Evolutionary conservation across 169 alveolate genomes (phyloP), one percentile per base, ranked within the genome.

Genomic region (Condylostoma magnum): DNA sequence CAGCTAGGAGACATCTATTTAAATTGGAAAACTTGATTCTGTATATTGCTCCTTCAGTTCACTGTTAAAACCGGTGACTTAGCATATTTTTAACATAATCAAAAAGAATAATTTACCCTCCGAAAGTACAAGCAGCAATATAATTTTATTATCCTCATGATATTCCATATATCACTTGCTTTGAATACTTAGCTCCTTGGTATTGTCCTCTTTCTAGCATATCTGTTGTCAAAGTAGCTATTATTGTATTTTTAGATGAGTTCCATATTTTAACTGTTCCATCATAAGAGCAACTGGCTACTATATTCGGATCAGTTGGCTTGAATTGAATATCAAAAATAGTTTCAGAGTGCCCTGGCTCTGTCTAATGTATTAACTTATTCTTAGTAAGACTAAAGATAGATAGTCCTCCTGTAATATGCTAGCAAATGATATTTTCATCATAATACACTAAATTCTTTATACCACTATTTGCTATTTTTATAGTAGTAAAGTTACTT

Each of bases 301-400:
- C 36, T 1, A 76, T 34, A 54, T 84, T 67, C 48, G 71, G 77
- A 67, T 84, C 67, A 6, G 52, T 2, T 0, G 91, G 91, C 41
- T 75, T 77, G 60, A 84, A 71, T 36, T 47, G 25, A 0, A 82
- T 25, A 38, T 84, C 91, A 60, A 84, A 84, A 8, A 84, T 77
- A 22, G 91, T 84, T 56, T 84, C 91, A 25, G 80, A 60, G 46
- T 84, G 91, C 3, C 89, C 88, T n/a, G 85, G 76, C 48, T 78
- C 89, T 28, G 80, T 77, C 41, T 48, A 41, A 31, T 67, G 69
- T 15, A 71, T 86, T 1, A 77, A 60, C 38, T 54, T 63, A 43
- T 56, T 52, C 78, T 80, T 63, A 10, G 48, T 41, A 1, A 79
- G 30, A 44, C 63, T 52, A 51, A 41, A 73, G n/a, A 82, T 47